Percentiles rank a stretch among this genome's conserved stretches.
Evolutionary conservation across 1,284 basidiomycete genomes (phyloP).

Genomic region (Irpex sp.): DNA sequence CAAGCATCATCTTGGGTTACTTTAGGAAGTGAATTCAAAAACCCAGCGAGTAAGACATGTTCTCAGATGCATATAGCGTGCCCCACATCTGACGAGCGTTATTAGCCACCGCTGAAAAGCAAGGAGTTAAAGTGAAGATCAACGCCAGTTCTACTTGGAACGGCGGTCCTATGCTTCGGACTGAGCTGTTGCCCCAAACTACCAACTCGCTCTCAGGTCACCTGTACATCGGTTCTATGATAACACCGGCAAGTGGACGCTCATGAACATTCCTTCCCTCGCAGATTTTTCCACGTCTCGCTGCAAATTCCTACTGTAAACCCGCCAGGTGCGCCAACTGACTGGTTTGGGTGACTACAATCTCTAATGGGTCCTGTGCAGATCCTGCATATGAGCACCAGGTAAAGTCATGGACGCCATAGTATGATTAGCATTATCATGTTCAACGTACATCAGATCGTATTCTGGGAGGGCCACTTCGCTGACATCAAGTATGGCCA

Average conservation of each 20-base stretch:
- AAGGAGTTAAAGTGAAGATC: constrained; percentile 24
- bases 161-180: constrained; percentile 25
- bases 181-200: constrained; percentile 24
- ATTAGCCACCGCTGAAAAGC: constrained; percentile 19
- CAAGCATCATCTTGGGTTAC: constrained; percentile 23
- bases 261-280: neutral
- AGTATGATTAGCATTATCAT: too few relatives aligned
- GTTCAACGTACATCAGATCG: constrained; percentile 13
- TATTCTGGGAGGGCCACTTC: constrained; percentile 20
- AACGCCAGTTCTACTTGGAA: constrained; percentile 23
- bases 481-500: constrained; percentile 26
- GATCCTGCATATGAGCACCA: constrained; percentile 25
- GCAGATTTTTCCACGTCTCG: constrained; percentile 22
- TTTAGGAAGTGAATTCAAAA: constrained; percentile 22
- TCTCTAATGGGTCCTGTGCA: neutral
- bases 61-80: neutral
- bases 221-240: constrained; percentile 11
- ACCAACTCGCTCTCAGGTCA: constrained; percentile 21
- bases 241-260: neutral
- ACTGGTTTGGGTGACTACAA: neutral
- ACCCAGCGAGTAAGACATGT: constrained; percentile 20
- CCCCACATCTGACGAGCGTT: neutral
- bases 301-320: constrained; percentile 25
- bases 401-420: constrained; percentile 4
- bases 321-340: constrained; percentile 12